Evolutionary conservation across 805 yeast genomes (phyloP).

Genomic region (Saccharomycopsis microspora): DNA sequence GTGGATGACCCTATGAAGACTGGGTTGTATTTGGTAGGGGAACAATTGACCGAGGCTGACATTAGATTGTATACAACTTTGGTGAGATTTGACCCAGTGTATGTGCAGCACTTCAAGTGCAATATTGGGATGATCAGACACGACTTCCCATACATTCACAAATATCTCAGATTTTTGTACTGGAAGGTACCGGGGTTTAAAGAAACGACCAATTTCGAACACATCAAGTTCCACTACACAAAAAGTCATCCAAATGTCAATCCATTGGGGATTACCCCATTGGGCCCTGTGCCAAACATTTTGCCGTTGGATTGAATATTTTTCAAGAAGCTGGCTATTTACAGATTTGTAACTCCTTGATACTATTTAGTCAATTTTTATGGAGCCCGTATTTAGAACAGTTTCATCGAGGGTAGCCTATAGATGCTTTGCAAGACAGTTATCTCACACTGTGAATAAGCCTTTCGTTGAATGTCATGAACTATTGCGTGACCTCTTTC

Average conservation of each 20-base stretch:
- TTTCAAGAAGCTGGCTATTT: too few relatives aligned
- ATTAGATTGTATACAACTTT: conserved; percentile 79
- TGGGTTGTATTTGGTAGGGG: conserved; percentile 43
- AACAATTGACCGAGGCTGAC: conserved; percentile 79
- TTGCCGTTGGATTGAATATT: conserved; percentile 24
- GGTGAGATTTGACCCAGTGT: conserved; percentile 84
- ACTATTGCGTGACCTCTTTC: too few relatives aligned
- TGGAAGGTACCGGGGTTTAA: conserved; percentile 68
- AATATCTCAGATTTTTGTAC: conserved; percentile 75
- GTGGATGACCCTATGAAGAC: conserved; percentile 17
- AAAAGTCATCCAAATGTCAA: conserved; percentile 73
- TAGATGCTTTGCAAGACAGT: too few relatives aligned
- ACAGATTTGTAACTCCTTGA: too few relatives aligned
- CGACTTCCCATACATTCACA: conserved; percentile 68
- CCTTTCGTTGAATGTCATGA: too few relatives aligned
- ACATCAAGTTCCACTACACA: conserved; percentile 86
- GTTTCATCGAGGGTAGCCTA: too few relatives aligned
- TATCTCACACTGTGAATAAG: too few relatives aligned
- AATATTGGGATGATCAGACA: conserved; percentile 69
- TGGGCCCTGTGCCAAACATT: conserved; percentile 80
- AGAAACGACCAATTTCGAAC: conserved; percentile 76
- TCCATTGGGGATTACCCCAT: conserved; percentile 73
- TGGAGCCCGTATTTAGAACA: too few relatives aligned
- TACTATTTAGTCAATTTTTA: too few relatives aligned
- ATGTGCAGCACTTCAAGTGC: conserved; percentile 92